Evolutionary conservation across 2,329 filamentous ascomycete species (phyloP).

Genomic region (Emericellopsis cladophorae): DNA sequence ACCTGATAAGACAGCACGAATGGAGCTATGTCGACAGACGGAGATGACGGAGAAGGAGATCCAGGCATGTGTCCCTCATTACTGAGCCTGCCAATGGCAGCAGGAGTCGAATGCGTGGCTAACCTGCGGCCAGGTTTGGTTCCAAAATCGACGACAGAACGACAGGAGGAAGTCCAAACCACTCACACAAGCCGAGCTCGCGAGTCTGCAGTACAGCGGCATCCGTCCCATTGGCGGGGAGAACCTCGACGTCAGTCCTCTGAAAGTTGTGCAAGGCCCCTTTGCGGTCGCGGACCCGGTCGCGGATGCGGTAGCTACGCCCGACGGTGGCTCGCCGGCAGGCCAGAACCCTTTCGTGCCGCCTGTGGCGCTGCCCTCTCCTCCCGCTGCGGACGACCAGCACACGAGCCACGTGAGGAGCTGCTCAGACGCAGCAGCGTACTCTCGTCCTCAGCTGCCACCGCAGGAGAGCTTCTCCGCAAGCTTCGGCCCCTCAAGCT

Average conservation of each 20-base stretch:
- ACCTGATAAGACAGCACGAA: conserved; percentile 79
- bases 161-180: conserved; percentile 81
- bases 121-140: conserved; percentile 67
- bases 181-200: conserved; percentile 64
- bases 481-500: not conserved
- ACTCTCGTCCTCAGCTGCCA: not conserved
- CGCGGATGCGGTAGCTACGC: not conserved
- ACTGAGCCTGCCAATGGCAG: not conserved
- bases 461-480: not conserved
- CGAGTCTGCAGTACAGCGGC: conserved; percentile 35
- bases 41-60: conserved; percentile 91
- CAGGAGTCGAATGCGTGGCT: not conserved
- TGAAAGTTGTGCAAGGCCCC: conserved; percentile 1
- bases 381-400: not conserved
- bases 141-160: conserved; percentile 90
- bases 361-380: not conserved
- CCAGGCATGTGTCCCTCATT: conserved; percentile 51
- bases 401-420: not conserved
- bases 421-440: not conserved
- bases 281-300: not conserved
- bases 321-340: not conserved
- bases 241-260: not conserved
- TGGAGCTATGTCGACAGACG: conserved; percentile 73
- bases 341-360: not conserved
- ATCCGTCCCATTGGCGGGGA: not conserved